Evolutionary conservation across 345 rosid genomes (phyloP).

Genomic region (Turnera subulata): DNA sequence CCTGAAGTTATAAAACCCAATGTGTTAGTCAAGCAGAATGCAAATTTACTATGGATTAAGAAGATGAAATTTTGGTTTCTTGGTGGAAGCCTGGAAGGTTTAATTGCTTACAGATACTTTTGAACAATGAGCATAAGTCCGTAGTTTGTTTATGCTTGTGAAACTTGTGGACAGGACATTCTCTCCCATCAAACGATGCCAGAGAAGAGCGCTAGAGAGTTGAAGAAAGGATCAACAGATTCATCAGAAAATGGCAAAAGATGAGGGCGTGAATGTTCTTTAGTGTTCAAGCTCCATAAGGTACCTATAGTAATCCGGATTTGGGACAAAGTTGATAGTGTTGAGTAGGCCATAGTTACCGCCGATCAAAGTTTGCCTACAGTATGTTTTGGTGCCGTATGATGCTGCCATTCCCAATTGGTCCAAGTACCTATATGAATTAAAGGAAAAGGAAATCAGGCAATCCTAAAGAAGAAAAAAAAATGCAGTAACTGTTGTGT

Average conservation of each 20-base stretch:
- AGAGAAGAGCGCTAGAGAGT: slow-evolving; percentile 39
- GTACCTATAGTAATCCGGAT: slow-evolving; percentile 51
- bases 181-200: slow-evolving; percentile 50
- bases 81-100: slow-evolving; percentile 2
- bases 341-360: slow-evolving; percentile 56
- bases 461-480: background rate
- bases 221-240: background rate
- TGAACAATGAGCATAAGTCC: slow-evolving; percentile 41
- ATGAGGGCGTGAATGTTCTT: background rate
- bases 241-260: no score
- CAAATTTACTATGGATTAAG: no score
- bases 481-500: background rate
- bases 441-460: background rate
- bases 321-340: slow-evolving; percentile 39
- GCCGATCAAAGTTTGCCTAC: slow-evolving; percentile 52
- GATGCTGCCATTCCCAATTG: slow-evolving; percentile 58
- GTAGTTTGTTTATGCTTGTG: slow-evolving; percentile 28
- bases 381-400: slow-evolving; percentile 46
- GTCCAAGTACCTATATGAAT: slow-evolving; percentile 43
- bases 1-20: slow-evolving; percentile 19
- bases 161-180: slow-evolving; percentile 26
- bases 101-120: slow-evolving; percentile 24
- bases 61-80: background rate
- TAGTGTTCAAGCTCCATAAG: background rate
- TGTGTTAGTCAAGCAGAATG: background rate